Evolutionary conservation across 1,284 basidiomycete species (phyloP), one percentile per base, ranked within the genome.

Genomic region (Malassezia equina): DNA sequence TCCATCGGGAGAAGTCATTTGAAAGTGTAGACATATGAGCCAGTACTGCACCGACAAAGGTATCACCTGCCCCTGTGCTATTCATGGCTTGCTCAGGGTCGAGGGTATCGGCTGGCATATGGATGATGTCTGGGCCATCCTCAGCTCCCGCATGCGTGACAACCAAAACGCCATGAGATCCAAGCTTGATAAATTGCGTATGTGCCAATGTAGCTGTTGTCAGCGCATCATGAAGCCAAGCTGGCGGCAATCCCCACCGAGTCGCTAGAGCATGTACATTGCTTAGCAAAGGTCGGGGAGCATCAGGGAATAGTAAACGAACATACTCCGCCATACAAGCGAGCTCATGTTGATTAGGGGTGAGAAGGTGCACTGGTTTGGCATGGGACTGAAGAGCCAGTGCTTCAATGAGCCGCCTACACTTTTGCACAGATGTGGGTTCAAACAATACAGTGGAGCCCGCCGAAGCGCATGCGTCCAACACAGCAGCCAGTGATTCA

Each of bases 361-460:
- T 55, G 50, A 47, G 51, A 47, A 50, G 69, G 46, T 67, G 56
- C 77, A 45, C 41, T 75, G 72, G 6, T 77, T 64, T 25, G 4
- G n/a, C 12, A 75, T 63, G 51, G 12, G 11, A 24, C 2, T 46
- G 54, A 9, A 48, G 7, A 8, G 29, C 17, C 46, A 48, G 5
- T 11, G 46, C 83, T 0, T 83, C 80, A 8, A 91, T 69, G 42
- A 95, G 81, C 2, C 80, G 78, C 2, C 78, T 77, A 2, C 86
- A 84, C 76, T 95, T 96, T 28, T 80, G 76, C 9, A 86, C 79
- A 0, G 90, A 93, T 0, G 91, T 96, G 0, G 91, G 90, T 75
- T 96, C 79, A 62, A 77, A 78, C 1, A 64, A 32, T 5, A 51
- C 28, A 3, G 48, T 25, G 4, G 42, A 17, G 4, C 76, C n/a